Conservation (phyloP, 1,284 basidiomycete genomes). For the Coniophora puteana region DNA sequence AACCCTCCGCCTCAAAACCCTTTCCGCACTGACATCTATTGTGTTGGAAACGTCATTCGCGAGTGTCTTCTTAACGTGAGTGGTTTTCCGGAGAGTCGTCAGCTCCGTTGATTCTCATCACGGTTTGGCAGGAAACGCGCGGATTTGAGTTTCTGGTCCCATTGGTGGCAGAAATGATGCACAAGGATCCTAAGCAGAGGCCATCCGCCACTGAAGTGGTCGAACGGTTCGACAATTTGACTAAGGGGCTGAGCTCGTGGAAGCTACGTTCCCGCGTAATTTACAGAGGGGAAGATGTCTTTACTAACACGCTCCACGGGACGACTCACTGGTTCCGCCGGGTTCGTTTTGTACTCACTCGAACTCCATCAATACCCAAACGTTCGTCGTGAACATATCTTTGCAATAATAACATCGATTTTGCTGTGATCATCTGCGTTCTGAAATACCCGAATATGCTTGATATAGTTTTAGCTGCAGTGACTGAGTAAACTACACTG, state of each 20-base stretch:
- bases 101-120: too few species aligned
- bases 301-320: slow-evolving; percentile 4
- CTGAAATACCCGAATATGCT: too few species aligned
- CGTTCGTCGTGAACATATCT: slow-evolving; percentile 5
- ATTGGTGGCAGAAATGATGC: slow-evolving; percentile 28
- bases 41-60: slow-evolving; percentile 22
- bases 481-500: too few species aligned
- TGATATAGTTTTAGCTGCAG: too few species aligned
- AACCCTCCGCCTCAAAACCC: slow-evolving; percentile 17
- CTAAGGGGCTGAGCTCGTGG: slow-evolving; percentile 16
- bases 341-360: slow-evolving; percentile 10
- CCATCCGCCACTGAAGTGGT: slow-evolving; percentile 33
- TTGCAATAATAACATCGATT: too few species aligned
- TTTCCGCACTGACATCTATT: slow-evolving; percentile 29
- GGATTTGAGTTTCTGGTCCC: slow-evolving; percentile 31
- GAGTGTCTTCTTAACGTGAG: slow-evolving; percentile 16
- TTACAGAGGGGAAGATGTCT: slow-evolving; percentile 5
- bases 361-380: slow-evolving; percentile 8
- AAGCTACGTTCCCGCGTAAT: slow-evolving; percentile 22
- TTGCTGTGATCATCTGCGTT: neutral
- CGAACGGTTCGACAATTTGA: slow-evolving; percentile 21
- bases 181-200: slow-evolving; percentile 26
- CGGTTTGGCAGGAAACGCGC: slow-evolving; percentile 5
- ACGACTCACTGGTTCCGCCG: slow-evolving; percentile 16
- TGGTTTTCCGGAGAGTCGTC: neutral